Evolutionary conservation across 1,284 basidiomycete genomes (phyloP), one percentile per base, ranked within the genome.

Genomic region (Prillingera fragicola): DNA sequence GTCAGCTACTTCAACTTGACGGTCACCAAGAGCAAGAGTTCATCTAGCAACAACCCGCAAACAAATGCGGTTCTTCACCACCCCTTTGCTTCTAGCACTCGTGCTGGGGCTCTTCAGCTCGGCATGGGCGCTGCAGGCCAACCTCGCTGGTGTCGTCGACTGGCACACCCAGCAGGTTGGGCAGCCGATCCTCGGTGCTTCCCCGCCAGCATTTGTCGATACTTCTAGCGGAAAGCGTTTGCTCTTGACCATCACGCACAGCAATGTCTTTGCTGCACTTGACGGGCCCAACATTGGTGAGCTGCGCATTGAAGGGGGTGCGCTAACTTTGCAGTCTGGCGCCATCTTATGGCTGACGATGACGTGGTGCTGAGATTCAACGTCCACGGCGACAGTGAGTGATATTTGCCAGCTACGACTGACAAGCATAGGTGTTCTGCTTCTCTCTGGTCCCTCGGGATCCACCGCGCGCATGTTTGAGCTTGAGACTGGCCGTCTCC

Each of bases 141-240:
- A 69, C 32, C 55, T 71, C 14, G 87, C 81, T 26, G 89, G 88
- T 38, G 74, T 87, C 25, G 78, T 89, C 27, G 88, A 92, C 73
- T 92, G 88, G 89, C 79, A 92, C 71, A 83, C 80, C 54, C 69
- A 76, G 17, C 76, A 84, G 22, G 72, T 88, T 43, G 89, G 89
- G 18, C 74, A 83, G 8, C 85, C 87, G 1, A 67, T 81, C 8
- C 51, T 61, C 9, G 51, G 57, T 9, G 60, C 65, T 0, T 51
- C 60, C 14, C 70, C 73, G 12, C 72, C 72, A 15, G 57, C 59
- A 36, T 54, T 69, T 35, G 57, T 67, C 23, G 50, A 52, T 21
- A 45, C 48, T 14, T 21, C 37, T 29, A 17, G 4, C 1, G 46
- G 38, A n/a, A 29, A 31, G 38, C 53, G 29, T 43, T 54, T 21